Base-by-base conservation (phyloP, 805 yeast genomes). In the Starmera dryadoides region DNA sequence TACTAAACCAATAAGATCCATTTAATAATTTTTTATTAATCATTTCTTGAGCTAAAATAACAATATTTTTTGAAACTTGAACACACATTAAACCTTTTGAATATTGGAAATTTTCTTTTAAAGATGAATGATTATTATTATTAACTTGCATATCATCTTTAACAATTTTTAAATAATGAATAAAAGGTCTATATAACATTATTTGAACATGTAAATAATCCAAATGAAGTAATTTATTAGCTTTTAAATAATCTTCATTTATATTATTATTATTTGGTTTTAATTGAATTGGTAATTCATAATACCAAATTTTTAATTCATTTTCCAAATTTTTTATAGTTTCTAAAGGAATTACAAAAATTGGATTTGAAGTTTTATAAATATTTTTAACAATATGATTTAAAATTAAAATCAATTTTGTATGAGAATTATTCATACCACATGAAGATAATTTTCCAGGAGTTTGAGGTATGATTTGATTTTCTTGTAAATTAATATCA, bases 1-100 rank as follows among this genome's bases (percentile, higher is more conserved):
- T 80, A n/a, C 93, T 81, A 53, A 86, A 88, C 96, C 96, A 87
- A 57, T 88, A 89, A 1, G 95, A 85, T 2, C 96, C 96, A 47
- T 85, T 77, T 42, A 88, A 64, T 50, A 85, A 66, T 44, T 82
- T 74, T 42, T 78, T 77, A 44, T 75, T 72, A 41, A 84, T 77
- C 86, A 88, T 77, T 45, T 82, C 87, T 49, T 84, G 78, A 0
- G 95, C 89, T 42, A 87, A 58, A 49, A 80, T 75, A 14, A 88
- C 86, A 21, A 83, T 95, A 50, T 81, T 73, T 43, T 95, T 69
- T 0, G 96, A 86, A 5, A 86, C 87, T 42, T 80, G 80, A 40
- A 89, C 82, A 59, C 96, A 88, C 53, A 86, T 86, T 50, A 82
- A 70, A 0, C 95, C 96, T 44, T 87, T 73, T 28, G 81, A 80